Base-by-base conservation (phyloP, 768 basidiomycete genomes). In the Boletus sp. region DNA sequence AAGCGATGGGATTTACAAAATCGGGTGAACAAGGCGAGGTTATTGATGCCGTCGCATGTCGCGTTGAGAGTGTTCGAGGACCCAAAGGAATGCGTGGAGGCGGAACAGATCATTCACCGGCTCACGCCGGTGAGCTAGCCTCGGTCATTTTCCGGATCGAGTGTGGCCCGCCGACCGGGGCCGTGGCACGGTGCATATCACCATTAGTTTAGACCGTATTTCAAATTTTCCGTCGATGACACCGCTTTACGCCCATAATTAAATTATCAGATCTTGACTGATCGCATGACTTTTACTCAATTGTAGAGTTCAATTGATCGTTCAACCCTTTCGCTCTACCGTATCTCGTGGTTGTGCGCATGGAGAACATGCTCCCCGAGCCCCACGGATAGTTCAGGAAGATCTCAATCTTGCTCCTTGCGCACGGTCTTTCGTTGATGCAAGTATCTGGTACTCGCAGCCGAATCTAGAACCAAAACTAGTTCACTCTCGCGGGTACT, bases 1-100 rank as follows among this genome's bases (percentile, higher is more conserved):
- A 82, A 74, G 73, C 75, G 83, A 58, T 59, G 68, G 56, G 83
- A 84, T 32, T 64, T 92, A 63, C 88, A 92, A 74, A 71, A 69
- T 61, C 75, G 90, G 33, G 79, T 92, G 52, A 83, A 83, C 73
- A 76, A 73, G 56, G 89, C 88, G 29, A 73, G 88, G 53, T 76
- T 74, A 59, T 71, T 78, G 66, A 81, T 90, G 64, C 86, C 88
- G 5, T 62, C 70, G 32, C 74, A 82, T 60, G 76, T 90, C 10
- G 71, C 75, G 18, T 69, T 92, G 65, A 78, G 89, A 51, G 68
- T 92, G 29, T 93, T 93, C 67, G 79, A 83, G 62, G 70, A 82
- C 41, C 86, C 91, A 10, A 73, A 64, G 59, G 89, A 93, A 63
- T 92, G 90, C 66, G 76, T 80, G 15, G 90, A 92, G 71, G 80